Conservation (phyloP, 177 flowering plant species). For the Telopea speciosissima region DNA sequence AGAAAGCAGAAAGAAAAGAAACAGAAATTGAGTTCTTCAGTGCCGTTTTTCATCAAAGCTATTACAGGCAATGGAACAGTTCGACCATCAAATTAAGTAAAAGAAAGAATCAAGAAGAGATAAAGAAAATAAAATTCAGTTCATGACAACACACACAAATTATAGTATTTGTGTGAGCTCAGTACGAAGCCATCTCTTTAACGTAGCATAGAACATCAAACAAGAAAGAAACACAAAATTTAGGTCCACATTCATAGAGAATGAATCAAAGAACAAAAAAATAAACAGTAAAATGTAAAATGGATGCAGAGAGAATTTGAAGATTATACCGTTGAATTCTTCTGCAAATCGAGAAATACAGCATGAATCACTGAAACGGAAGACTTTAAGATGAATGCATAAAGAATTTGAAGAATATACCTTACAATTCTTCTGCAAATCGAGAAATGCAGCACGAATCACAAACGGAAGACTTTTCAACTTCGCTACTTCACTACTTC, state of each 20-base stretch:
- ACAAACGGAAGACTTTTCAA: background rate
- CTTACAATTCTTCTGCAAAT: background rate
- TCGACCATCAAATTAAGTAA: too few species aligned
- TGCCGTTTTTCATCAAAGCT: too few species aligned
- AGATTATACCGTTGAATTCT: background rate
- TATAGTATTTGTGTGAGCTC: too few species aligned
- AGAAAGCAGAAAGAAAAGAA: too few species aligned
- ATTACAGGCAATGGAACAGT: too few species aligned
- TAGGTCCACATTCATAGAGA: background rate
- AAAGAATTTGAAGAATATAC: background rate
- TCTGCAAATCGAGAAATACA: conserved; percentile 1
- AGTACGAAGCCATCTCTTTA: background rate
- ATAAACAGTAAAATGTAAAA: background rate
- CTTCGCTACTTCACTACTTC: conserved; percentile 1
- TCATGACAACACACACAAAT: too few species aligned
- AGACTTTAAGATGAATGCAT: background rate
- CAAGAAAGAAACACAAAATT: background rate
- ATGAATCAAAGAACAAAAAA: background rate
- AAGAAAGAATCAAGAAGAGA: too few species aligned
- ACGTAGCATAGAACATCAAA: background rate
- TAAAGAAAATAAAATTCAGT: too few species aligned
- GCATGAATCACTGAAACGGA: background rate
- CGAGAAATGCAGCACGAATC: conserved; percentile 1
- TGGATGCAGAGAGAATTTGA: background rate
- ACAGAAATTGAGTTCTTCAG: too few species aligned